Evolutionary conservation across 2,329 filamentous ascomycete genomes (phyloP), one percentile per base, ranked within the genome.

Genomic region (Chaetomiaceae sp.): DNA sequence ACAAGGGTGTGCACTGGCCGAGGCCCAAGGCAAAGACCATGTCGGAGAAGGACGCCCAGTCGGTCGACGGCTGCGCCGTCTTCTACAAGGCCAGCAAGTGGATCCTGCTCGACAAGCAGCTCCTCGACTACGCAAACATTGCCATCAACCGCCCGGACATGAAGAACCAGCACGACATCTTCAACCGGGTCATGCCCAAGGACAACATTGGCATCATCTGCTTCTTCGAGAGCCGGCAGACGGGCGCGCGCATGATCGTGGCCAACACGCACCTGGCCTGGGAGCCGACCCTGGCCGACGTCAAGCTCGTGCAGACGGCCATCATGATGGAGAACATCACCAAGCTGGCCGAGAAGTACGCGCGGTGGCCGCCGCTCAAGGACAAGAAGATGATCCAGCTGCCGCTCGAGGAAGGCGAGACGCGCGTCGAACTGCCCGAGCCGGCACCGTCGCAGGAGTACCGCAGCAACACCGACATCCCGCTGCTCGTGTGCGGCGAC

Each of bases 31-130:
- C 91, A 33, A 88, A 88, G 72, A 96, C 92, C 8, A 95, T 97
- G 89, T 82, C 82, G 14, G 90, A 95, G 65, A 89, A 87, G 71
- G 90, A 96, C 61, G 88, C 91, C 5, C 88, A 87, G 64, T 77
- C 80, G n/a, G 92, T 99, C 12, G 94, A 99, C 71, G 94, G 94
- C 11, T 97, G 94, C 71, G 94, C 94, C 31, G 92, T 91, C 47
- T 97, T 99, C 72, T 97, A 89, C 80, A 97, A 96, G 75, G 85
- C 85, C 67, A 91, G 84, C 79, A 97, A 96, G 75, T 97, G 88
- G 71, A 88, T 96, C 56, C 74, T 96, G 55, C 81, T 99, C 22
- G 92, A 97, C 74, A 96, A 96, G 75, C 89, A 95, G 66, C 76
- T 96, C 59, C 87, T 99, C 65, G 91, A 96, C 70, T 96, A 96